Percentiles rank a stretch among this genome's conserved stretches.
These are phyloP conservation scores for Irpex sp. DNA, from an alignment of 1,284 basidiomycete genomes.

Conservation along the genomic window DNA sequence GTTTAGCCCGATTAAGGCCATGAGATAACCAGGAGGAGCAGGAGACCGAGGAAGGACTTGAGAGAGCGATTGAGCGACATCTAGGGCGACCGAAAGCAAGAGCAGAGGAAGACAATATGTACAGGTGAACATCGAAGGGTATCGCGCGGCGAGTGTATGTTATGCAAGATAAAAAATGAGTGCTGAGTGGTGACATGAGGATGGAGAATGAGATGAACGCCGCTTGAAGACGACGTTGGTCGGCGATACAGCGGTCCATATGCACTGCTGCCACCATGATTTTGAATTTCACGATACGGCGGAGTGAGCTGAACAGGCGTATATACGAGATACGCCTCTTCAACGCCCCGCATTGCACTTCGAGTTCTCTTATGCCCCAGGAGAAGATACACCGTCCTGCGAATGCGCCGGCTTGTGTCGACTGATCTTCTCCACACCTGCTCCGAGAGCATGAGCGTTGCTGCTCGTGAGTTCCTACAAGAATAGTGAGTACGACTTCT, in stretches of 20 bases:
- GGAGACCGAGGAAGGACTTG: neutral
- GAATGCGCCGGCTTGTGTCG: slow-evolving; percentile 13
- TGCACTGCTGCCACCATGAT: neutral
- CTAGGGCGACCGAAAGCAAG: slow-evolving; percentile 1
- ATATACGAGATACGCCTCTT: neutral
- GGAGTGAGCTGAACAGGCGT: neutral
- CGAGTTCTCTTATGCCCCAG: neutral
- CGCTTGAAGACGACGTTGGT: no score
- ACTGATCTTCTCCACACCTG: slow-evolving; percentile 17
- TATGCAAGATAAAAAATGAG: neutral
- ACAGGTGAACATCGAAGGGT: neutral
- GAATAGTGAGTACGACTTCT: neutral
- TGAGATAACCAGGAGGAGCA: neutral
- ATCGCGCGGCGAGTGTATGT: neutral
- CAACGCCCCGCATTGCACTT: neutral
- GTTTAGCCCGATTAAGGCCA: neutral
- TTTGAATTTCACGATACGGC: neutral
- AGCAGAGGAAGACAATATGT: neutral
- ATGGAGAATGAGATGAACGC: neutral
- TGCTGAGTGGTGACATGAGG: neutral
- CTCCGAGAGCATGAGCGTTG: slow-evolving; percentile 10
- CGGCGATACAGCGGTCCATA: slow-evolving; percentile 1
- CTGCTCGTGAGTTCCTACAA: slow-evolving; percentile 8
- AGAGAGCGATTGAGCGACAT: neutral
- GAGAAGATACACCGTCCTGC: slow-evolving; percentile 1